Evolutionary conservation across 2,329 filamentous ascomycete species (phyloP), one percentile per base, ranked within the genome.

Genomic region (Aspergillus persii): DNA sequence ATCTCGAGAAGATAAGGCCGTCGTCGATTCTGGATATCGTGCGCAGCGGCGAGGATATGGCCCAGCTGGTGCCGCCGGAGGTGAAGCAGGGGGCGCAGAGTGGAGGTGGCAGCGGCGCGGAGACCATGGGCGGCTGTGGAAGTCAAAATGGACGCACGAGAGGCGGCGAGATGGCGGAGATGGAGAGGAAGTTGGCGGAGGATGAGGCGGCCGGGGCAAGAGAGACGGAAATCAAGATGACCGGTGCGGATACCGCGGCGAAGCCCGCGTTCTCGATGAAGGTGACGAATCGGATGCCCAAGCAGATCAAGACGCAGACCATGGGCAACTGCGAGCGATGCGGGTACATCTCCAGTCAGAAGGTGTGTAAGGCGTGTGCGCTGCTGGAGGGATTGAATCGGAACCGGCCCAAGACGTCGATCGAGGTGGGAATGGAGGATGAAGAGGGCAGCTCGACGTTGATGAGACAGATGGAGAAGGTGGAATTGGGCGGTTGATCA

Each of bases 21-120:
- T 97, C 93, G 69, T 93, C 94, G 3, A 98, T 99, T 54, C 74
- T 99, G 57, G 95, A 99, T 72, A 92, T 99, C 55, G 94, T 99
- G 30, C 84, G 90, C 59, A 97, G 93, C 71, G 95, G 95, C 41
- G 94, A 98, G 75, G 95, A 98, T 65, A 96, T 99, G 91, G 94
- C 92, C 8, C 87, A 86, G 58, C 80, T 98, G n/a, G 90, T 95
- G 0, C 90, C 90, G 0, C 81, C 81, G 12, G 82, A 84, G 57
- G 74, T 84, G 15, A 76, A 80, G 63, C 6, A 69, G 62, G 62
- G 39, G 58, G 58, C 30, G 61, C 63, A 36, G 60, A 67, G 6
- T 69, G 62, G 65, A 59, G 67, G 7, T 69, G 62, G 65, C 36
- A 64, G 73, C 2, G 77, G 79, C 53, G 87, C 88, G 26, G 68